Percentiles rank a stretch among this genome's conserved stretches.
Conservation (phyloP, 2,329 filamentous ascomycete species). For the Penicillium italicum region DNA sequence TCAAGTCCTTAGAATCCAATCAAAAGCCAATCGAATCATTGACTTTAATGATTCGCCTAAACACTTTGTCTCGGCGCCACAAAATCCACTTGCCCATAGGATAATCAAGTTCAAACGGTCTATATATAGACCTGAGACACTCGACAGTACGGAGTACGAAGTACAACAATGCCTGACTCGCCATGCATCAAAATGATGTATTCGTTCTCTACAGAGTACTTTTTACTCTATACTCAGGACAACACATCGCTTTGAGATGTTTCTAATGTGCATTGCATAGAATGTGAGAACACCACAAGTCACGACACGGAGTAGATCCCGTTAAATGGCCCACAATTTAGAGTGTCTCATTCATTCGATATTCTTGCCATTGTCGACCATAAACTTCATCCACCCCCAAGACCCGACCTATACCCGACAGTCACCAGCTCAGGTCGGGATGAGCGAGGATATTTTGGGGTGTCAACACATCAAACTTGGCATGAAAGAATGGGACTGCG, state of each 20-base stretch:
- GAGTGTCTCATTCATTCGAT: not conserved
- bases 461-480: not conserved
- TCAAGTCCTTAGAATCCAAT: constrained; percentile 1
- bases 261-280: not conserved
- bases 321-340: not conserved
- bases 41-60: not conserved
- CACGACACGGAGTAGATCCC: too few relatives aligned
- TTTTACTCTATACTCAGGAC: too few relatives aligned
- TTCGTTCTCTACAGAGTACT: too few relatives aligned
- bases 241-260: not conserved
- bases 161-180: not conserved
- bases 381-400: not conserved
- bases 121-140: constrained; percentile 6
- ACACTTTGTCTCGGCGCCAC: not conserved
- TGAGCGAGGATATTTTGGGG: not conserved
- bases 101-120: not conserved
- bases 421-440: not conserved
- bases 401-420: not conserved
- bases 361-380: not conserved
- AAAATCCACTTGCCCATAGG: not conserved
- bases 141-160: too few relatives aligned
- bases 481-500: not conserved
- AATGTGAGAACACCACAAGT: not conserved
- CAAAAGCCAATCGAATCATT: not conserved
- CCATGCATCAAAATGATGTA: not conserved